These are phyloP conservation scores for Plasmodium inui DNA, from an alignment of 169 alveolate genomes.

Conservation along the genomic window DNA sequence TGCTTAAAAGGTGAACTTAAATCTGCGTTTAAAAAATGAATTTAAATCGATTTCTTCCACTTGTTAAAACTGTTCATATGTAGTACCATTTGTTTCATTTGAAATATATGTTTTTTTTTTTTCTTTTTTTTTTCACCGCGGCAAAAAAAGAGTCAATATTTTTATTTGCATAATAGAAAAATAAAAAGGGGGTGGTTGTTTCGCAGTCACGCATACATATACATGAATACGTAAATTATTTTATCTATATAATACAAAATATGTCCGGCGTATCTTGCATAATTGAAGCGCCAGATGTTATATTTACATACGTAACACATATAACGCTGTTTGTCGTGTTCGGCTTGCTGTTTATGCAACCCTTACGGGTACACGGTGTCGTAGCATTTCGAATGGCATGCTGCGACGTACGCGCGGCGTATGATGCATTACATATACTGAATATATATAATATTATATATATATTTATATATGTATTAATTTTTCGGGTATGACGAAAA, in stretches of 20 bases:
- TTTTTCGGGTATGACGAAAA: neutral
- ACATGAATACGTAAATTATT: neutral
- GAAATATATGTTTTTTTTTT: neutral
- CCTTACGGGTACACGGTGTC: neutral
- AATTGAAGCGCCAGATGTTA: neutral
- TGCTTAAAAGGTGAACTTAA: neutral
- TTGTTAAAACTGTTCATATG: neutral
- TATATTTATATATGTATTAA: neutral
- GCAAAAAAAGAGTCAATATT: neutral
- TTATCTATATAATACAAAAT: neutral
- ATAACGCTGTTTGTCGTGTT: neutral
- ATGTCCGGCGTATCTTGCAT: neutral
- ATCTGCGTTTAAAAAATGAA: neutral
- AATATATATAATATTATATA: neutral
- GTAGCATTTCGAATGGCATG: neutral
- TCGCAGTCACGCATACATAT: neutral
- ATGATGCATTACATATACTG: neutral
- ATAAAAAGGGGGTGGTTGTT: conserved; percentile 8
- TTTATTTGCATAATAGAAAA: neutral
- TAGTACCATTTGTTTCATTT: neutral
- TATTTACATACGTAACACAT: neutral
- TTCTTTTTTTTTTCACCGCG: neutral
- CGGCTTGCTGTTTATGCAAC: neutral
- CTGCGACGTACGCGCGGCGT: neutral
- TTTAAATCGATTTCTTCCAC: neutral